Conservation (phyloP, 2,329 filamentous ascomycete species). For the Xylariaceae sp. region DNA sequence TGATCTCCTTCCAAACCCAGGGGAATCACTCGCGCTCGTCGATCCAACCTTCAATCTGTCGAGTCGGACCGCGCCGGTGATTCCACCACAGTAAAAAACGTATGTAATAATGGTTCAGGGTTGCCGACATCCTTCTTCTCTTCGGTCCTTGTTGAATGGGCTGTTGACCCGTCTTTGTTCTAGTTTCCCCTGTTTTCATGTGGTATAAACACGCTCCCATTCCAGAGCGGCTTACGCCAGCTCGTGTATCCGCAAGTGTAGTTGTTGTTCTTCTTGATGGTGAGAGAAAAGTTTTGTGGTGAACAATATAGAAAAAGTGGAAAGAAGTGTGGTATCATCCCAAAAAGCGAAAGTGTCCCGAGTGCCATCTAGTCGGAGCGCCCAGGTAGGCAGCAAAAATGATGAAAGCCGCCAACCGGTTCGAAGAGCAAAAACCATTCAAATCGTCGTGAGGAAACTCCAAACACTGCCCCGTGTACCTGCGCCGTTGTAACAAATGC, state of each 20-base stretch:
- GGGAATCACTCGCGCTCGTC: conserved; percentile 22
- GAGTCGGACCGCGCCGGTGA: too few species aligned
- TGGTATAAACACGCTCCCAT: conserved; percentile 15
- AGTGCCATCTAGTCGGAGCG: conserved; percentile 23
- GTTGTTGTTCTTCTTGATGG: too few species aligned
- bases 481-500: conserved; percentile 15
- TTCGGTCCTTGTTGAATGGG: conserved; percentile 19
- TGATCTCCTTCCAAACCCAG: conserved; percentile 21
- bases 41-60: too few species aligned
- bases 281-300: conserved; percentile 12
- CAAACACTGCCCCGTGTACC: conserved; percentile 6
- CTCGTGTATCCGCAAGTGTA: conserved; percentile 23
- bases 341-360: conserved; percentile 32
- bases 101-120: conserved; percentile 19
- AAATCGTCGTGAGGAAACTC: conserved; percentile 6
- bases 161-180: conserved; percentile 29
- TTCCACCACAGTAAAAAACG: conserved; percentile 27
- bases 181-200: conserved; percentile 26
- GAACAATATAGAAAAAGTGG: conserved; percentile 11
- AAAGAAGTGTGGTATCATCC: conserved; percentile 32
- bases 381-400: conserved; percentile 18
- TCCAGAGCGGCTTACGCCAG: conserved; percentile 12
- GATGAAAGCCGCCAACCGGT: too few species aligned
- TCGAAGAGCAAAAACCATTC: conserved; percentile 23
- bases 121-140: conserved; percentile 19